A percentile compares a stretch with the other conserved stretches of the same genome.
These are phyloP conservation scores for Coniosporium apollinis DNA, from an alignment of 495 filamentous ascomycete genomes.

Conservation along the genomic window DNA sequence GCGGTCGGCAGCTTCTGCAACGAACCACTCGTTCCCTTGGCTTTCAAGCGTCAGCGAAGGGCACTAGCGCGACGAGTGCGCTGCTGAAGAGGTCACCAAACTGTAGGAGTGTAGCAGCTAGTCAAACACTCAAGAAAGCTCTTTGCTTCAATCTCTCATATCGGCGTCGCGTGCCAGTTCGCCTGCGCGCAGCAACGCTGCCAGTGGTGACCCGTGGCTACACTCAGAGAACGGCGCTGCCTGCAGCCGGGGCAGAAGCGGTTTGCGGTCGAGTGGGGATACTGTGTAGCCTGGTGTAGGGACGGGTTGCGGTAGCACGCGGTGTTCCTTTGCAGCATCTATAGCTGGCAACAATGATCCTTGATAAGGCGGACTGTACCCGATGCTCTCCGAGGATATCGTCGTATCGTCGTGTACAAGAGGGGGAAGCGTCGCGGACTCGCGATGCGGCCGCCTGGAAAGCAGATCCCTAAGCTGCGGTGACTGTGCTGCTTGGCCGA, in stretches of 20 bases:
- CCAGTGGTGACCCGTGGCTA: background rate
- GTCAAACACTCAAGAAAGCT: too few species aligned
- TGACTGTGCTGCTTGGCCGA: too few species aligned
- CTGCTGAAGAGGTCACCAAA: too few species aligned
- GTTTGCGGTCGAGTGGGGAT: background rate
- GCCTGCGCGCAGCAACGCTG: background rate
- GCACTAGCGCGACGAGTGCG: too few species aligned
- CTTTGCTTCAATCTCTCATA: too few species aligned
- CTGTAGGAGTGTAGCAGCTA: too few species aligned
- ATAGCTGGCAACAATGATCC: background rate
- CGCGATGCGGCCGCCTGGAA: background rate
- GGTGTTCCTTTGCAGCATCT: background rate
- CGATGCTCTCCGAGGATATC: background rate
- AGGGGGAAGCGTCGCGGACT: background rate
- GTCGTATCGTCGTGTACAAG: constrained; percentile 1
- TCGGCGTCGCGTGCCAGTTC: constrained; percentile 1
- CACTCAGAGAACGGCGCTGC: too few species aligned
- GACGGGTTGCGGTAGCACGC: background rate
- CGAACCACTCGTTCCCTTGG: too few species aligned
- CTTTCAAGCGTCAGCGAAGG: too few species aligned
- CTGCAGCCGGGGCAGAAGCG: too few species aligned
- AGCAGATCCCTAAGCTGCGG: too few species aligned
- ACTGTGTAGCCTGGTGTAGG: background rate
- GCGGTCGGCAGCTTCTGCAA: too few species aligned
- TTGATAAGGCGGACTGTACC: background rate